A percentile compares a stretch with the other conserved stretches of the same genome.
Evolutionary conservation across 805 yeast genomes (phyloP).

Genomic region (Saccharomycopsis javanensis): DNA sequence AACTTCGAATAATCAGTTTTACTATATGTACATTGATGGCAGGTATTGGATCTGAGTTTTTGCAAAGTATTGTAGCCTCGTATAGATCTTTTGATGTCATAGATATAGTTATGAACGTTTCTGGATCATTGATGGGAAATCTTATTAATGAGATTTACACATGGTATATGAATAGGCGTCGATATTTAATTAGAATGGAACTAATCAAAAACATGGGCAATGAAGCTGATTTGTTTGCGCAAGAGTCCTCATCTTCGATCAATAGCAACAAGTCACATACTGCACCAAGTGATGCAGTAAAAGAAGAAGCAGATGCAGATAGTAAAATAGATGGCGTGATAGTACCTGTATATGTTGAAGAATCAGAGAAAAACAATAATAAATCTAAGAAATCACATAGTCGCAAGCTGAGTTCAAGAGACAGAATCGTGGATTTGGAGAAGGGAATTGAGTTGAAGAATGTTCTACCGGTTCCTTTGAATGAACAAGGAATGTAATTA

Average conservation of each 20-base stretch:
- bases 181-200: conserved; percentile 11
- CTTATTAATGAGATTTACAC: conserved; percentile 10
- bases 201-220: conserved; percentile 18
- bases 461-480: conserved; percentile 17
- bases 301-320: not conserved
- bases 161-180: conserved; percentile 8
- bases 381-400: not conserved
- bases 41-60: conserved; percentile 19
- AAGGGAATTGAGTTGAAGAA: conserved; percentile 18
- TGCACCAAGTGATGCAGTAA: not conserved
- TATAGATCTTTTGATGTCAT: conserved; percentile 17
- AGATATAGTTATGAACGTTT: conserved; percentile 16
- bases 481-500: conserved; percentile 1
- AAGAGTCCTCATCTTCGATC: not conserved
- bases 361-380: conserved; percentile 9
- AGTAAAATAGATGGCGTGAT: not conserved
- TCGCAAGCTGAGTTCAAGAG: not conserved
- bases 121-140: conserved; percentile 13
- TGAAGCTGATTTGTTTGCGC: conserved; percentile 17
- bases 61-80: conserved; percentile 14
- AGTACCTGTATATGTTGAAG: conserved; percentile 5
- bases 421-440: not conserved
- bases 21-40: conserved; percentile 9
- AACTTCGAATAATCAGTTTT: conserved; percentile 13
- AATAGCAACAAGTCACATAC: conserved; percentile 2